Evolutionary conservation across 108 stramenopile species (phyloP), one percentile per base, ranked within the genome.

Genomic region (Fistulifera solaris): DNA sequence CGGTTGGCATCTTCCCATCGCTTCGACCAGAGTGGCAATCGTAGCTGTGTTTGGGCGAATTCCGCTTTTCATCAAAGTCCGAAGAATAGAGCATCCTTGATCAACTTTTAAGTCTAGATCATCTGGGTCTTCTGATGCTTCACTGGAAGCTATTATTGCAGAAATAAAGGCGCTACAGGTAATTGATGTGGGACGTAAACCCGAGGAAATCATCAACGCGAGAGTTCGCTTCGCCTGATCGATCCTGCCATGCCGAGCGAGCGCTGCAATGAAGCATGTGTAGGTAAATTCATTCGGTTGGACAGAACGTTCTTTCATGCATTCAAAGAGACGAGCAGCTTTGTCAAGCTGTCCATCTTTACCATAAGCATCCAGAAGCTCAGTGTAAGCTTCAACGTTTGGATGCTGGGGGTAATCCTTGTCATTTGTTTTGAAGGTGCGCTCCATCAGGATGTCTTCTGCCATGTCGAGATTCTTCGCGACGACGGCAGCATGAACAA

Each of bases 331-430:
- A 22, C 47, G 42, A 15, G 77, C 21, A 2, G 82, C 77, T 28
- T 82, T 76, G 16, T 81, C 72, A 0, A 90, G 61, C 35, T 71
- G 54, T 16, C 70, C 72, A 51, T 63, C 54, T 40, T 86, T 86
- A 39, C 77, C 77, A 53, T 81, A 84, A 24, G 70, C 84, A 63
- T 85, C 82, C 21, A 90, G 39, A 14, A 84, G 58, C n/a, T 71
- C 67, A 4, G 88, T 90, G 55, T 90, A 90, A 0, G 88, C 88
- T 66, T 90, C 88, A 16, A 83, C 73, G 47, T 90, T 90, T 18
- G 83, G 84, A 70, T 90, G 88, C 26, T 70, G 24, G 6, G 23
- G 12, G 1, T 53, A 50, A 8, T 24, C 27, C 17, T 38, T 21
- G 15, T 28, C 31, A 22, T 38, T 38, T 18, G 26, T 39, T 23